Conservation (phyloP, 2,329 filamentous ascomycete genomes). For the Aspergillus arachidicola region DNA sequence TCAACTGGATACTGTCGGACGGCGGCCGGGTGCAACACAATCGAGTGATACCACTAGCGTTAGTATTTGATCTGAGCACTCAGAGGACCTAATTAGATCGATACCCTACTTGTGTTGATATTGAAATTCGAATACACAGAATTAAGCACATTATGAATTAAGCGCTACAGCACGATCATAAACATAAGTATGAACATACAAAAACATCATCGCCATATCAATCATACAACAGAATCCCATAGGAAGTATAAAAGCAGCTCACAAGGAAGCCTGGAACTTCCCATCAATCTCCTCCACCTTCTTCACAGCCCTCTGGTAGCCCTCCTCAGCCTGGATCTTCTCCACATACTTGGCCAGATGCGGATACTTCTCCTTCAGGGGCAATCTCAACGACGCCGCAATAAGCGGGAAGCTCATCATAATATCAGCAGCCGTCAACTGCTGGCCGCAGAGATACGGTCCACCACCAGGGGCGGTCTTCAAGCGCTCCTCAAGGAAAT, state of each 20-base stretch:
- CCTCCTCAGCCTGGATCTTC: constrained; percentile 38
- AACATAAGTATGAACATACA: background rate
- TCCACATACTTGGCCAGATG: constrained; percentile 40
- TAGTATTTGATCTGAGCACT: background rate
- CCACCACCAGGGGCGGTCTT: constrained; percentile 43
- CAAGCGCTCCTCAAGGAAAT: constrained; percentile 50
- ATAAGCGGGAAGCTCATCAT: constrained; percentile 51
- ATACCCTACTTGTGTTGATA: constrained; percentile 12
- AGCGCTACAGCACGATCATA: background rate
- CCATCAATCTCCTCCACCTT: constrained; percentile 48
- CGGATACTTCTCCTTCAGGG: constrained; percentile 42
- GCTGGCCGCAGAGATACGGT: constrained; percentile 46
- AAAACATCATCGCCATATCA: background rate
- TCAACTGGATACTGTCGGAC: constrained; percentile 37
- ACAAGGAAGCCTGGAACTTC: constrained; percentile 34
- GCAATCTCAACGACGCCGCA: constrained; percentile 36
- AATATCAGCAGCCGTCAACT: constrained; percentile 50
- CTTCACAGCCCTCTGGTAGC: constrained; percentile 42
- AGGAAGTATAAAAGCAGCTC: background rate
- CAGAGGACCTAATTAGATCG: background rate
- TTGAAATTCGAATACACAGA: background rate
- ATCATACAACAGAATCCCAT: background rate
- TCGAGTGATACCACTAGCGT: background rate
- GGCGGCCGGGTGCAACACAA: background rate
- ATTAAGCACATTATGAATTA: background rate